Evolutionary conservation across 441 rosid genomes (phyloP).

Genomic region (Erodium moschatum): DNA sequence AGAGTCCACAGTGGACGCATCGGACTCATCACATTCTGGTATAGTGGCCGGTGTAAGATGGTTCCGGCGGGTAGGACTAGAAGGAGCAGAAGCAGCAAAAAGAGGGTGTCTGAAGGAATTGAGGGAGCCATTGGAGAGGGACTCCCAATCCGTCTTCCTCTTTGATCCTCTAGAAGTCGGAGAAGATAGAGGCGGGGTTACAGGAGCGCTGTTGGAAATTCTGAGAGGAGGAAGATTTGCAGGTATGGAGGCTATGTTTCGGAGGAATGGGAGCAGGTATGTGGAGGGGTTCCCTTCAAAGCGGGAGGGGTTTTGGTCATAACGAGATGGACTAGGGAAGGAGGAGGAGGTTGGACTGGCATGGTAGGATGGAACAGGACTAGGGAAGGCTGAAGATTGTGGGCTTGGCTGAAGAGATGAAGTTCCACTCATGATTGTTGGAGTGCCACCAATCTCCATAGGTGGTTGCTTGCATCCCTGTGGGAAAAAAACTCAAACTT

Average conservation of each 20-base stretch:
- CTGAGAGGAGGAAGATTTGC: conserved; percentile 49
- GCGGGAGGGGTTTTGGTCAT: conserved; percentile 18
- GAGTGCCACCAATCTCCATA: conserved; percentile 39
- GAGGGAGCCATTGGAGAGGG: conserved; percentile 44
- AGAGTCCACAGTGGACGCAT: conserved; percentile 45
- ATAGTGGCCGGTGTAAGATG: conserved; percentile 50
- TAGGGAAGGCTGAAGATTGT: conserved; percentile 72
- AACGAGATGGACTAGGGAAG: conserved; percentile 55
- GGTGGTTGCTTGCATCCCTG: conserved; percentile 71
- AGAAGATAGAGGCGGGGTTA: conserved; percentile 65
- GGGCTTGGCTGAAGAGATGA: conserved; percentile 86
- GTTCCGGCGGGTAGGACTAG: conserved; percentile 54
- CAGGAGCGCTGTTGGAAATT: conserved; percentile 67
- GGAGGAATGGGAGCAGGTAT: conserved; percentile 52
- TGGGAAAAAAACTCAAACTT: background rate
- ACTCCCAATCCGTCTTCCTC: conserved; percentile 53
- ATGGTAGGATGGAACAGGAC: conserved; percentile 63
- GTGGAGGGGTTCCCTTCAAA: conserved; percentile 30
- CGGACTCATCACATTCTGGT: conserved; percentile 55
- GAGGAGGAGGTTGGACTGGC: conserved; percentile 60
- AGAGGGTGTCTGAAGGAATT: conserved; percentile 34
- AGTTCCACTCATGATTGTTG: conserved; percentile 50
- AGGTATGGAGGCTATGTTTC: conserved; percentile 48
- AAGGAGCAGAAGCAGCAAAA: conserved; percentile 57
- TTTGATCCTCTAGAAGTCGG: conserved; percentile 52